Conservation (phyloP, 2,329 filamentous ascomycete genomes). For the Aspergillus ochraceoroseus region DNA sequence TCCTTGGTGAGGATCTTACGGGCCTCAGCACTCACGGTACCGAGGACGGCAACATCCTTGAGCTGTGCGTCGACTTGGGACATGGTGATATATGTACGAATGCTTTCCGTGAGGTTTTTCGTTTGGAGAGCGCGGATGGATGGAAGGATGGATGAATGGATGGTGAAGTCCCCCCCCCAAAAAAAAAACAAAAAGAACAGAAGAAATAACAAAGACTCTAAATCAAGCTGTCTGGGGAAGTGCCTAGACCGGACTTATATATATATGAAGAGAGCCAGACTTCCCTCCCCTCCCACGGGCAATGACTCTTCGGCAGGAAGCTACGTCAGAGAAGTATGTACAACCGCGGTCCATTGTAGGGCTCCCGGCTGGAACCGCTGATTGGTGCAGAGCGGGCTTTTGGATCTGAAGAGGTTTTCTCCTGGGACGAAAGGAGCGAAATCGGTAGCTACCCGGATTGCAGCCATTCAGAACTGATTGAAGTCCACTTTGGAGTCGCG, state of each 20-base stretch:
- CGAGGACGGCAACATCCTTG: slow-evolving; percentile 81
- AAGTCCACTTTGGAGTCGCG: slow-evolving; percentile 10
- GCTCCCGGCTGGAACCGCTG: too few species aligned
- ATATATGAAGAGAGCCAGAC: slow-evolving; percentile 7
- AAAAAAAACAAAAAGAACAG: neutral
- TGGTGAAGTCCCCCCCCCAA: neutral
- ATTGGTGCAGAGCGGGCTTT: slow-evolving; percentile 1
- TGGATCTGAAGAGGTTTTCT: too few species aligned
- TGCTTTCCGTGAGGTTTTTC: too few species aligned
- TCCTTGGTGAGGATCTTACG: slow-evolving; percentile 89
- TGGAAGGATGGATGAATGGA: neutral
- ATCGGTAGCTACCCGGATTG: too few species aligned
- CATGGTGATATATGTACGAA: slow-evolving; percentile 53
- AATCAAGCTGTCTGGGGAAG: slow-evolving; percentile 1
- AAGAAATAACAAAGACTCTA: slow-evolving; percentile 3
- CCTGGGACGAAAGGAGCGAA: slow-evolving; percentile 10
- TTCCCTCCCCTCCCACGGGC: slow-evolving; percentile 10
- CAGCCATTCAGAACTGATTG: slow-evolving; percentile 8
- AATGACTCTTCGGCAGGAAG: neutral
- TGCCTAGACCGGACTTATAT: slow-evolving; percentile 14
- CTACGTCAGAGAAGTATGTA: slow-evolving; percentile 12
- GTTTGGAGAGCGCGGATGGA: too few species aligned
- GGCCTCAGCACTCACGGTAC: slow-evolving; percentile 69
- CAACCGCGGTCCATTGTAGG: slow-evolving; percentile 25
- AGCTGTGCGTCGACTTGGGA: slow-evolving; percentile 69